phyloP scores from a whole-genome alignment of 2,329 filamentous ascomycete species.

The Clarireedia monteithiana region DNA sequence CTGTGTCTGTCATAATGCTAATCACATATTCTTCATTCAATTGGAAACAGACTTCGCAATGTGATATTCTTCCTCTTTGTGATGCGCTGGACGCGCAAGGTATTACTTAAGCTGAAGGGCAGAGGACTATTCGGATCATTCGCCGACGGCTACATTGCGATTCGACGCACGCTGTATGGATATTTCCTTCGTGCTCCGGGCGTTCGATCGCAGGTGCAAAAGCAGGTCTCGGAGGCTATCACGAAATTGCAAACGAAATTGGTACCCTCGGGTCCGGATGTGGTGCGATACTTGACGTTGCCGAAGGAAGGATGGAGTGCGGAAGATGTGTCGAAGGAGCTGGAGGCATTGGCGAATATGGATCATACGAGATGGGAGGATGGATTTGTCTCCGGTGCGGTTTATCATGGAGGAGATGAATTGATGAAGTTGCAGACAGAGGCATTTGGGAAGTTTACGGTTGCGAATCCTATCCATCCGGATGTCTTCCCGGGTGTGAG shows the following conservation, averaged over 20 bases:
- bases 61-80: constrained; percentile 85
- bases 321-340: constrained; percentile 71
- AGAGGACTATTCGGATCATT: constrained; percentile 78
- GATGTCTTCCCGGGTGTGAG: constrained; percentile 96
- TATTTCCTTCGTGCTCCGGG: constrained; percentile 81
- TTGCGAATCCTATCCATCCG: constrained; percentile 93
- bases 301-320: constrained; percentile 78
- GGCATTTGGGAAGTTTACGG: constrained; percentile 89
- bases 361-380: constrained; percentile 97
- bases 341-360: constrained; percentile 72
- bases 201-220: constrained; percentile 76
- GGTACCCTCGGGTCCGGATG: constrained; percentile 61
- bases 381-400: constrained; percentile 85
- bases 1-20: background rate
- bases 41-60: constrained; percentile 62
- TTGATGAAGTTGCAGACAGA: constrained; percentile 81
- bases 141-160: constrained; percentile 62
- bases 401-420: constrained; percentile 87
- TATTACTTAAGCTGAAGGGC: constrained; percentile 78
- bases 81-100: constrained; percentile 71
- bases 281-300: constrained; percentile 66
- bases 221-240: constrained; percentile 74
- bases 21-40: background rate
- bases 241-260: constrained; percentile 78
- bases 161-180: constrained; percentile 70